Evolutionary conservation across 2,329 filamentous ascomycete genomes (phyloP), one percentile per base, ranked within the genome.

Genomic region (Tolypocladium ophioglossoides): DNA sequence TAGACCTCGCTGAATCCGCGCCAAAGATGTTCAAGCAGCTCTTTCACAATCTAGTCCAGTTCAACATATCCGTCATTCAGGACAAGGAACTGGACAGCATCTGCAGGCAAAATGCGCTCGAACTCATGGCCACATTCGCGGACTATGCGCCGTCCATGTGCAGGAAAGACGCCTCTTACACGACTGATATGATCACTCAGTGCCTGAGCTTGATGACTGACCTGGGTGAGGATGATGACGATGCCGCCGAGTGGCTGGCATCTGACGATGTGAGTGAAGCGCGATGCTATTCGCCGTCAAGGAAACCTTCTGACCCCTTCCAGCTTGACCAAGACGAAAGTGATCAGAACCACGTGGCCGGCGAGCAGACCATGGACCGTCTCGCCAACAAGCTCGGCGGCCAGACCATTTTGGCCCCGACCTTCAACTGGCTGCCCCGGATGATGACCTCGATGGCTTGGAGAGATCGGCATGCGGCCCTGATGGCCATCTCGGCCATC

Each of bases 401-500:
- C n/a, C 80, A 89, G 64, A 85, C 88, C n/a, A 87, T 99, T 55
- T 77, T 99, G 22, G 89, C 89, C 34, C 91, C 91, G 1, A 97
- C 92, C 0, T 99, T 97, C 73, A 87, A 87, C 69, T 99, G 94
- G 94, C 83, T 99, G 40, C 94, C 94, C 11, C 83, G 91, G 59
- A 99, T 99, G 94, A 95, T 97, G 85, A 89, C 86, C 53, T 97
- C 94, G 1, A 86, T 89, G 63, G 84, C 90, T 34, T 99, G 94
- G 94, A 85, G 89, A 65, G 94, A 99, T 70, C 84, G 92, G 58
- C 94, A 99, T 70, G 94, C 94, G 35, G 94, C 94, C 49, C 81
- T 99, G 52, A 99, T 99, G 94, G 94, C 94, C 27, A 96, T 99
- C 57, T 97, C 92, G 3, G 94, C 94, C 60, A 99, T 99, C 59